Base-by-base conservation (phyloP, 805 yeast genomes). In the Candida sanyiensis region DNA sequence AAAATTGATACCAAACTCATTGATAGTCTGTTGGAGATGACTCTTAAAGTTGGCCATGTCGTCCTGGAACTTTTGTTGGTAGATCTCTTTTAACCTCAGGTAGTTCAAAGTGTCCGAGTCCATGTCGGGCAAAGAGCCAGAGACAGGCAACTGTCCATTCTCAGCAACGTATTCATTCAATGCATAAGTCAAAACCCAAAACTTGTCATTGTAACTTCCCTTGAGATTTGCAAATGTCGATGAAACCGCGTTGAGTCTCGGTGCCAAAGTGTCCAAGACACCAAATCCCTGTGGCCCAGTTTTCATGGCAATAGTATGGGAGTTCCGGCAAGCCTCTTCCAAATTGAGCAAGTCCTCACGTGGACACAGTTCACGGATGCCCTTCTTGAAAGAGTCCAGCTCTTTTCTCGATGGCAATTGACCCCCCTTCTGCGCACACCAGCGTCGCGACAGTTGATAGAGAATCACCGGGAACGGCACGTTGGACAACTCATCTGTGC, bases 71-170 rank as follows among this genome's bases (percentile, higher is more conserved):
- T 80, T 81, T 1, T 55, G 61, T 13, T 69, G 57, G 53, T 85
- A 90, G 3, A 86, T 49, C 0, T 52, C 52, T 54, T 79, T 83
- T 26, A 90, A 59, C 7, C 51, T 57, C 3, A 81, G 65, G 56
- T 83, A 90, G 39, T 66, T 66, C 7, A 61, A 58, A 0, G 96
- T 80, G 44, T 78, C 76, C 0, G 95, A 75, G 16, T 84, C 82
- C 96, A 90, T 90, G 56, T 89, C 97, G 0, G 96, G 95, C 6
- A 89, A 54, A 1, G 64, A 70, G 0, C 95, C 96, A 3, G 80
- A 68, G 2, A 86, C 58, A 0, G 96, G 95, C n/a, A 85, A 63
- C 5, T 62, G 55, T 1, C 64, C 61, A 4, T 54, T 49, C 33
- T 59, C 52, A 17, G 63, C 58, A 0, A 77, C 67, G 56, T 77